phyloP scores from a whole-genome alignment of 495 filamentous ascomycete species.

The Chaetomium tenue region DNA sequence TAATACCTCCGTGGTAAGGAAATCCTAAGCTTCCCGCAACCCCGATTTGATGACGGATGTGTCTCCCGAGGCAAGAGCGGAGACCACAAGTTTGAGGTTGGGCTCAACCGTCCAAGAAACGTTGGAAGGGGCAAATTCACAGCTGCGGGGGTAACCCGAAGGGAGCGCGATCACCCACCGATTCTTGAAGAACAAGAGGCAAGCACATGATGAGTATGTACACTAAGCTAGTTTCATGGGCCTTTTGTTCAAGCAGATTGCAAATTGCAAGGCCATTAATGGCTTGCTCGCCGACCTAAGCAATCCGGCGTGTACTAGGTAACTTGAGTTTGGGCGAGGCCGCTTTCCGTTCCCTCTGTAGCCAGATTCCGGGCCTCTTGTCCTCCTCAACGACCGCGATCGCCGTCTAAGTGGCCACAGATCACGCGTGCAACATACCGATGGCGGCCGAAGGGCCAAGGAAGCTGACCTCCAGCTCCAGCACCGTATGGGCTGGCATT shows the following conservation, averaged over 20 bases:
- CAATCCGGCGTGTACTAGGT: too few relatives aligned
- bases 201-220: too few relatives aligned
- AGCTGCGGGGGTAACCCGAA: conserved; percentile 16
- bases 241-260: too few relatives aligned
- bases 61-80: conserved; percentile 6
- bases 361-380: neutral
- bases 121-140: conserved; percentile 19
- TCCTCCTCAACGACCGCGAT: conserved; percentile 4
- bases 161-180: neutral
- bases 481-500: neutral
- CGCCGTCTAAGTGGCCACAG: conserved; percentile 3
- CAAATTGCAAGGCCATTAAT: too few relatives aligned
- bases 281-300: too few relatives aligned
- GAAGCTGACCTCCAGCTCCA: neutral
- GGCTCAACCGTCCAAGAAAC: conserved; percentile 8
- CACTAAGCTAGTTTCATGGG: too few relatives aligned
- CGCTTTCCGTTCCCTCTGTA: neutral
- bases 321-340: too few relatives aligned
- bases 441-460: neutral
- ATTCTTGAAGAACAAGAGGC: neutral
- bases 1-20: too few relatives aligned
- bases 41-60: neutral
- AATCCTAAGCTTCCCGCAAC: neutral
- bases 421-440: conserved; percentile 2
- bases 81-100: conserved; percentile 14